phyloP scores from a whole-genome alignment of 805 yeast species.

The Candida namnaoensis region DNA sequence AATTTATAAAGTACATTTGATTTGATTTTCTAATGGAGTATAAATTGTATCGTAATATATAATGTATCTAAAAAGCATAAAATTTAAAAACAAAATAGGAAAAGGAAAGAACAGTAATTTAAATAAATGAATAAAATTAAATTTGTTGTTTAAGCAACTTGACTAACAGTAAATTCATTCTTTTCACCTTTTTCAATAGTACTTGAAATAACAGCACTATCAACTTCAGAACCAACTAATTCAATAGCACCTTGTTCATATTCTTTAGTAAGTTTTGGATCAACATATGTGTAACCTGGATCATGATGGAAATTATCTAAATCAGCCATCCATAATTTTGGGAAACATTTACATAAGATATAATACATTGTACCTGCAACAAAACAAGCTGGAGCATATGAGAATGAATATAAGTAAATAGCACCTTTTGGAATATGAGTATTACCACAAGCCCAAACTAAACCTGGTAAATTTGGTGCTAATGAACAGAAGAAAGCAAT shows the following conservation, averaged over 20 bases:
- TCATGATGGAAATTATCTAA: constrained; percentile 6
- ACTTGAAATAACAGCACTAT: not conserved
- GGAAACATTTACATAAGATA: constrained; percentile 34
- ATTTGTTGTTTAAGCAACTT: too few relatives aligned
- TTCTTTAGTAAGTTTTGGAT: constrained; percentile 8
- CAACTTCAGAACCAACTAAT: not conserved
- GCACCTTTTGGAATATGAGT: constrained; percentile 66
- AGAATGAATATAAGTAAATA: constrained; percentile 41
- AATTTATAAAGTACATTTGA: too few relatives aligned
- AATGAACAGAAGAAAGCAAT: constrained; percentile 44
- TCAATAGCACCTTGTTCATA: not conserved
- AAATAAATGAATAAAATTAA: too few relatives aligned
- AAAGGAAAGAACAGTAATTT: too few relatives aligned
- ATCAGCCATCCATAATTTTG: constrained; percentile 21
- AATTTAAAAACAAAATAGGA: too few relatives aligned
- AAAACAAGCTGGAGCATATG: constrained; percentile 52
- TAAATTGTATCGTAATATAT: too few relatives aligned
- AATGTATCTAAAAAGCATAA: too few relatives aligned
- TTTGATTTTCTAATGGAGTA: too few relatives aligned
- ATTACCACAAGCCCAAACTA: constrained; percentile 47
- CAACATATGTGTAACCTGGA: constrained; percentile 11
- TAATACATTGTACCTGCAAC: constrained; percentile 41
- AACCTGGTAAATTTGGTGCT: constrained; percentile 29
- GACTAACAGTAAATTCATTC: not conserved
- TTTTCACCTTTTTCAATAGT: not conserved